Base-by-base conservation (phyloP, 1,139 yeast species). In the Yamadazyma pseudoaaseri region DNA sequence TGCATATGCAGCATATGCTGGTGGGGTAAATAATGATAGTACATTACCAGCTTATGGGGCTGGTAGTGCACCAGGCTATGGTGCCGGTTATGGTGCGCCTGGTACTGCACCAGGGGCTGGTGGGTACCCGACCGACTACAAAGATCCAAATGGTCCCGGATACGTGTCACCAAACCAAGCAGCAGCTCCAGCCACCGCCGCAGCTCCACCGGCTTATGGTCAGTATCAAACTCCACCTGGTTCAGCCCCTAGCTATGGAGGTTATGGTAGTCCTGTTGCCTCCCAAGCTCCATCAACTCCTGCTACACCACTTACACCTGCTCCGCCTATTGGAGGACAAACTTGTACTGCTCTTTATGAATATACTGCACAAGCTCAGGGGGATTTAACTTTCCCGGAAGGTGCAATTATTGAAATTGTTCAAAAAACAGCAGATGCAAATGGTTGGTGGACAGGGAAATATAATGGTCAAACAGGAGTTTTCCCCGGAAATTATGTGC, bases 361-460 rank as follows among this genome's bases (percentile, higher is more conserved):
- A 47, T 84, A 82, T 56, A 62, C 83, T 8, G 92, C 92, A 1
- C 94, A 83, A 58, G 94, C 96, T 0, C 86, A 77, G 33, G 97
- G 97, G 11, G 98, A 92, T 54, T 72, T 92, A 52, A 64, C 84
- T 12, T 85, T 92, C 64, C 75, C 81, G 24, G 96, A 96, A 0
- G 97, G 97, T 14, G 86, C 92, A 6, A 74, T 79, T 23, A 89
- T 92, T 48, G 89, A 86, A 49, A 71, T 92, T 38, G 75, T 89
- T 5, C 86, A 87, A 54, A 80, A 86, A 50, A 83, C 95, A 2
- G 72, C 78, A 0, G 96, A 89, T 54, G 73, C 81, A 35, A 87
- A 87, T 51, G 97, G 96, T 3, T 92, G 98, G 98, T 92, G 98
- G 98, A 86, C 96, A 1, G 98, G 98, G n/a, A 67, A 72, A 35